phyloP scores from a whole-genome alignment of 306 rosid species.

The Prunus persica region Prunus_persica_NCBIv2 NC_034010.1:29443001-29443500 shows the following conservation, averaged over 20 bases:
- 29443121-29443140: neutral
- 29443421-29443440: neutral
- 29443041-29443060: neutral
- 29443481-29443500: neutral
- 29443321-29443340: neutral
- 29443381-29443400: no score
- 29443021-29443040: neutral
- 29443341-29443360: slow-evolving; percentile 5
- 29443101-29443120: neutral
- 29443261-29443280: slow-evolving; percentile 15
- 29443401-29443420: neutral
- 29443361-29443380: neutral
- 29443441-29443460: neutral
- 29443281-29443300: neutral
- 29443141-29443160: neutral
- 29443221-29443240: slow-evolving; percentile 89
- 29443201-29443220: slow-evolving; percentile 98
- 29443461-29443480: neutral
- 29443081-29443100: neutral
- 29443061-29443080: neutral
- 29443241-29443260: slow-evolving; percentile 81
- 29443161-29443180: neutral
- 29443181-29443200: slow-evolving; percentile 83
- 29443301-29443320: neutral
- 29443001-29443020: slow-evolving; percentile 6